phyloP scores from a whole-genome alignment of 352 stramenopile species.

The Globisporangium alternatum region DNA sequence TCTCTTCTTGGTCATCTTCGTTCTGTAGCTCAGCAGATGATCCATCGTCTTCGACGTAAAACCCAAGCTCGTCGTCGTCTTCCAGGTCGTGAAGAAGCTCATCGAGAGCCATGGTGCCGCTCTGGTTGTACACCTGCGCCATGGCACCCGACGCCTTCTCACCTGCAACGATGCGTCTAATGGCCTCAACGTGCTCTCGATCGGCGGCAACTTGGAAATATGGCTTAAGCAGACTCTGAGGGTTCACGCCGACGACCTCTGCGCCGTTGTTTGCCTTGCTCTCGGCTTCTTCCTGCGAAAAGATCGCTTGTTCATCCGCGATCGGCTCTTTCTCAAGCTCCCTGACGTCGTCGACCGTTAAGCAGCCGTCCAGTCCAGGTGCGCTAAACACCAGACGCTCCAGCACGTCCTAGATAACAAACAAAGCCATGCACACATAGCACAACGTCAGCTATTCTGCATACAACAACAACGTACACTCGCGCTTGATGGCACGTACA shows the following conservation, averaged over 20 bases:
- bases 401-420: constrained; percentile 20
- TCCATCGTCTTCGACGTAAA: constrained; percentile 43
- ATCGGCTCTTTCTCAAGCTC: not conserved
- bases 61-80: constrained; percentile 64
- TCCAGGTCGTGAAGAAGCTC: constrained; percentile 69
- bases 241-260: constrained; percentile 55
- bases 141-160: constrained; percentile 64
- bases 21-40: constrained; percentile 13
- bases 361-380: constrained; percentile 47
- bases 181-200: constrained; percentile 42
- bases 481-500: not conserved
- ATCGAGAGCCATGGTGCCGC: constrained; percentile 56
- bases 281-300: not conserved
- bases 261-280: constrained; percentile 8
- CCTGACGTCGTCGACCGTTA: constrained; percentile 47
- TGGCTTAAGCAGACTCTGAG: constrained; percentile 45
- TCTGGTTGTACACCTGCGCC: constrained; percentile 40
- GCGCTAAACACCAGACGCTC: constrained; percentile 47
- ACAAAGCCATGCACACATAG: not conserved
- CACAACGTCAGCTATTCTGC: not conserved
- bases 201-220: constrained; percentile 70
- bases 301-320: not conserved
- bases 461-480: not conserved
- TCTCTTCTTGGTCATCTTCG: constrained; percentile 1
- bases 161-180: constrained; percentile 54